Evolutionary conservation across 83 land plant species (phyloP).

Genomic region (Isoetes engelmannii): DNA sequence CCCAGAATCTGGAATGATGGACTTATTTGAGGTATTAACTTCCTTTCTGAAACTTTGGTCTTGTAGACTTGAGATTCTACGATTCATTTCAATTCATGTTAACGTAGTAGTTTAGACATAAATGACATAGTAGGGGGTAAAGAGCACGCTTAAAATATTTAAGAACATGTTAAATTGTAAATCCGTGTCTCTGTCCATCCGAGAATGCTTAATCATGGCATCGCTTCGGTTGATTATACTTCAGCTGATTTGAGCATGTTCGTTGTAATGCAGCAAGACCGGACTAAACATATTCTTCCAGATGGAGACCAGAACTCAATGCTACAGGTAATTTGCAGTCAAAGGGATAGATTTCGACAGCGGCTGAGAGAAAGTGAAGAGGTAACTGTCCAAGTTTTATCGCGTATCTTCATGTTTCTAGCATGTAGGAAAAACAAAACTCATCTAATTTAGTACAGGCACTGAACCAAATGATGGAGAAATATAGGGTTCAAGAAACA

Average conservation of each 20-base stretch:
- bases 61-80: background rate
- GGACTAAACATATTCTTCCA: background rate
- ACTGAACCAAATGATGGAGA: slow-evolving; percentile 68
- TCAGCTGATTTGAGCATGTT: too few species aligned
- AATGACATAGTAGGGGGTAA: background rate
- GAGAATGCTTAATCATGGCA: background rate
- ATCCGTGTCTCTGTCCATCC: background rate
- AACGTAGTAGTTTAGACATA: slow-evolving; percentile 43
- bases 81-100: background rate
- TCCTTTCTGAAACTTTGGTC: background rate
- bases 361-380: slow-evolving; percentile 93
- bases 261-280: too few species aligned
- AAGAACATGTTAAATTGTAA: background rate
- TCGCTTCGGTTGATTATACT: too few species aligned
- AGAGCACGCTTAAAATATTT: too few species aligned
- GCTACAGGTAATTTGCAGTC: slow-evolving; percentile 95
- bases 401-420: too few species aligned
- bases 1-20: slow-evolving; percentile 51
- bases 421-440: too few species aligned
- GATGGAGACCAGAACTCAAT: slow-evolving; percentile 92
- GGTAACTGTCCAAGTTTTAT: slow-evolving; percentile 25
- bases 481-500: slow-evolving; percentile 43
- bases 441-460: slow-evolving; percentile 39
- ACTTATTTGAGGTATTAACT: slow-evolving; percentile 51
- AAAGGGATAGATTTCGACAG: slow-evolving; percentile 85